phyloP scores from a whole-genome alignment of 306 rosid species.

The Trichosanthes truncata region DNA sequence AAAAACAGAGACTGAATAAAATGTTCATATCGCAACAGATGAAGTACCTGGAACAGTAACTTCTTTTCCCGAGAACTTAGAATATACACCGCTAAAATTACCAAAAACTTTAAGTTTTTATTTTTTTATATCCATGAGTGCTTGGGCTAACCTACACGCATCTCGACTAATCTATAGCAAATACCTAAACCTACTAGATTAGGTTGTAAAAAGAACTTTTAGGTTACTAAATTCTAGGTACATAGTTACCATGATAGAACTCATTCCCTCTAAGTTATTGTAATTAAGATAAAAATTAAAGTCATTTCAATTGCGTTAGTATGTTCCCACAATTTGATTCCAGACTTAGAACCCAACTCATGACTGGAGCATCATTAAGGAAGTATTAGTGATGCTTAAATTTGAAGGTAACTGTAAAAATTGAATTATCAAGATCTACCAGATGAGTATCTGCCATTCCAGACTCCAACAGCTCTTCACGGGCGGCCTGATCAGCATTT shows the following conservation, averaged over 20 bases:
- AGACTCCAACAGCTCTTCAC: slow-evolving; percentile 16
- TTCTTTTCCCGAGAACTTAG: neutral
- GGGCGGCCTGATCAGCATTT: slow-evolving; percentile 10
- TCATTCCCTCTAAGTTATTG: neutral
- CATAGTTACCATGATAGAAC: neutral
- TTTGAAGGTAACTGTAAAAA: neutral
- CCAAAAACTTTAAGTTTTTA: neutral
- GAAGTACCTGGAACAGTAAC: neutral
- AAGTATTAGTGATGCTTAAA: neutral
- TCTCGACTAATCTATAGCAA: neutral
- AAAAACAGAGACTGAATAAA: neutral
- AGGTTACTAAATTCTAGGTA: neutral
- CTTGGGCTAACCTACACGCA: neutral
- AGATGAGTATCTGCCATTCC: slow-evolving; percentile 9
- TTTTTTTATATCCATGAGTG: too few relatives aligned
- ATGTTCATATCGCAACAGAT: neutral
- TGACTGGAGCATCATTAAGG: neutral
- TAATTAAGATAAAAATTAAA: neutral
- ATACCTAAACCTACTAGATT: neutral
- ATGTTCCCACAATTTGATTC: neutral
- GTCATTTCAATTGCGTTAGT: neutral
- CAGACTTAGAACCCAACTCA: neutral
- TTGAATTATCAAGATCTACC: slow-evolving; percentile 4
- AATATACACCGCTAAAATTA: neutral
- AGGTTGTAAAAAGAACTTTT: neutral